A percentile compares a stretch with the other conserved stretches of the same genome.
These are phyloP conservation scores for Trifolium dubium DNA, from an alignment of 306 rosid species.

Conservation along the genomic window DNA sequence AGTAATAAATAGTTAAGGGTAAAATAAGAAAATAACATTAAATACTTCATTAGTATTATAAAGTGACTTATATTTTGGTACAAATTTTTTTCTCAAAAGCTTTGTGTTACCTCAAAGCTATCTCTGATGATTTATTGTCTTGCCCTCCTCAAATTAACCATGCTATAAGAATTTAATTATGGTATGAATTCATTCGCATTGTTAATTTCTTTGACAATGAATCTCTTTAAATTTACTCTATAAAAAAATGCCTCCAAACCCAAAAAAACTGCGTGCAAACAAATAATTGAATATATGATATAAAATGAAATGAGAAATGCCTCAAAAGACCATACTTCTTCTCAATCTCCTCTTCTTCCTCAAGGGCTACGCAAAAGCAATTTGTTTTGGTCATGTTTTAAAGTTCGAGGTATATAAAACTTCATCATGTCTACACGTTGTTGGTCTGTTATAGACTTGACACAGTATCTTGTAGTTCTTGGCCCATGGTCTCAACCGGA, in stretches of 20 bases:
- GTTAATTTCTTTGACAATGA: not conserved
- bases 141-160: not conserved
- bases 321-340: not conserved
- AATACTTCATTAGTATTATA: too few relatives aligned
- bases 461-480: slow-evolving; percentile 63
- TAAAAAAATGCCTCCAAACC: not conserved
- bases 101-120: not conserved
- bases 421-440: slow-evolving; percentile 13
- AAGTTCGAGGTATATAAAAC: not conserved
- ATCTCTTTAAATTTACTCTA: not conserved
- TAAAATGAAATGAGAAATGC: slow-evolving; percentile 3
- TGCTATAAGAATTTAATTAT: not conserved
- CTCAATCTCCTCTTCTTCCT: slow-evolving; percentile 14
- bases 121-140: not conserved
- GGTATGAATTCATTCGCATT: not conserved
- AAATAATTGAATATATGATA: slow-evolving; percentile 2
- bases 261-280: not conserved
- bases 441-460: slow-evolving; percentile 37
- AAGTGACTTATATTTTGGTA: too few relatives aligned
- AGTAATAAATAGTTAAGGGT: too few relatives aligned
- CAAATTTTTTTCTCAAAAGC: too few relatives aligned
- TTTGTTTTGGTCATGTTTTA: not conserved
- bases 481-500: slow-evolving; percentile 91
- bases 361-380: not conserved
- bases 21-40: too few relatives aligned